These are phyloP conservation scores for Aspergillus versicolor DNA, from an alignment of 2,329 filamentous ascomycete species.

Conservation along the genomic window DNA sequence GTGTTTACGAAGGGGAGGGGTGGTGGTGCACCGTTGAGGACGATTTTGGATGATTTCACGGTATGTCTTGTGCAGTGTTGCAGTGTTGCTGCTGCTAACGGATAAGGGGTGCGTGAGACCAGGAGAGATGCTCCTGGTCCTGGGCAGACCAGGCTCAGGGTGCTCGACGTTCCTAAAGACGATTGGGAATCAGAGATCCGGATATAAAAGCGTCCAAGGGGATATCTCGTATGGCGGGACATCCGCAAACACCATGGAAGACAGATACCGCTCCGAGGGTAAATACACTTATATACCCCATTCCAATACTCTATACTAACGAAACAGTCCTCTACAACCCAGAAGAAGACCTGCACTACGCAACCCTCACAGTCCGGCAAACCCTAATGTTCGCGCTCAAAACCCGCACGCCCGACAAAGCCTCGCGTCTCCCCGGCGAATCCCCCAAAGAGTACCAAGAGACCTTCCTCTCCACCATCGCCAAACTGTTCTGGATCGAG, in stretches of 20 bases:
- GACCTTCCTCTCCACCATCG: conserved; percentile 65
- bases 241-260: conserved; percentile 50
- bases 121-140: conserved; percentile 41
- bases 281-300: not conserved
- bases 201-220: conserved; percentile 61
- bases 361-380: conserved; percentile 72
- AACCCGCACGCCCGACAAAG: conserved; percentile 64
- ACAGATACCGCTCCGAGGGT: conserved; percentile 49
- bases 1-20: conserved; percentile 35
- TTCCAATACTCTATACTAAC: not conserved
- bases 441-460: conserved; percentile 59
- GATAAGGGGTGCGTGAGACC: conserved; percentile 41
- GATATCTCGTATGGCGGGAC: conserved; percentile 57
- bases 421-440: conserved; percentile 61
- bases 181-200: conserved; percentile 65
- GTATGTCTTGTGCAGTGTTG: conserved; percentile 18
- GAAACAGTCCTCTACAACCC: conserved; percentile 68
- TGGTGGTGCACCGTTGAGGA: conserved; percentile 53
- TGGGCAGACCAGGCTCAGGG: conserved; percentile 43
- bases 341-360: conserved; percentile 75
- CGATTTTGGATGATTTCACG: conserved; percentile 65
- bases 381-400: conserved; percentile 72
- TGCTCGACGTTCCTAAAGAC: conserved; percentile 87
- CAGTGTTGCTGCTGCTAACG: not conserved
- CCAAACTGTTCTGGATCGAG: conserved; percentile 69